Conservation (phyloP, 371 early-diverging fungal species). For the Phascolomyces articulosus region DNA sequence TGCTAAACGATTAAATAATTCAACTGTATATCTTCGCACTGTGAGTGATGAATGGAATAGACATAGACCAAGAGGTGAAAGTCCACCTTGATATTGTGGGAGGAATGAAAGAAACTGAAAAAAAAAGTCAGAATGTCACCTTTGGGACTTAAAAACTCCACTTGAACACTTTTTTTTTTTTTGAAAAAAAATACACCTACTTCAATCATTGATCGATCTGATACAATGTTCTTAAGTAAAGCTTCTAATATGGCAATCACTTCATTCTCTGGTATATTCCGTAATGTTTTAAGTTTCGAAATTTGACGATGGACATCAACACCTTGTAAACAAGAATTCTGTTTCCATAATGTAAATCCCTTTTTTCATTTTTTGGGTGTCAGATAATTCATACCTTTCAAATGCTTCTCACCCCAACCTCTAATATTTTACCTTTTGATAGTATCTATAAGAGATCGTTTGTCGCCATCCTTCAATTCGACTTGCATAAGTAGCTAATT, state of each 20-base stretch:
- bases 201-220: slow-evolving; percentile 83
- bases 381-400: no score
- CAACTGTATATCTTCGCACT: slow-evolving; percentile 66
- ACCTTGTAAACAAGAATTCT: slow-evolving; percentile 58
- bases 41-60: slow-evolving; percentile 74
- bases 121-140: neutral
- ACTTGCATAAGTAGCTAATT: slow-evolving; percentile 66
- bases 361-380: no score
- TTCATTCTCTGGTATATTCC: slow-evolving; percentile 66
- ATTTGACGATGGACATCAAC: slow-evolving; percentile 77
- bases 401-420: no score
- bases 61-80: slow-evolving; percentile 81
- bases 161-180: no score
- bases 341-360: slow-evolving; percentile 62
- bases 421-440: slow-evolving; percentile 50
- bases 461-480: slow-evolving; percentile 89
- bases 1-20: slow-evolving; percentile 68
- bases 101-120: slow-evolving; percentile 71
- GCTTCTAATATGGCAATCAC: slow-evolving; percentile 69
- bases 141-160: no score
- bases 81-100: slow-evolving; percentile 84
- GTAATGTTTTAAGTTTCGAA: slow-evolving; percentile 59
- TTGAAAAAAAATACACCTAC: slow-evolving; percentile 37
- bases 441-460: slow-evolving; percentile 72
- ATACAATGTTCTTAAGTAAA: slow-evolving; percentile 60